A percentile compares a stretch with the other conserved stretches of the same genome.
phyloP scores from a whole-genome alignment of 2,329 filamentous ascomycete species.

The Xylaria sp. region DNA sequence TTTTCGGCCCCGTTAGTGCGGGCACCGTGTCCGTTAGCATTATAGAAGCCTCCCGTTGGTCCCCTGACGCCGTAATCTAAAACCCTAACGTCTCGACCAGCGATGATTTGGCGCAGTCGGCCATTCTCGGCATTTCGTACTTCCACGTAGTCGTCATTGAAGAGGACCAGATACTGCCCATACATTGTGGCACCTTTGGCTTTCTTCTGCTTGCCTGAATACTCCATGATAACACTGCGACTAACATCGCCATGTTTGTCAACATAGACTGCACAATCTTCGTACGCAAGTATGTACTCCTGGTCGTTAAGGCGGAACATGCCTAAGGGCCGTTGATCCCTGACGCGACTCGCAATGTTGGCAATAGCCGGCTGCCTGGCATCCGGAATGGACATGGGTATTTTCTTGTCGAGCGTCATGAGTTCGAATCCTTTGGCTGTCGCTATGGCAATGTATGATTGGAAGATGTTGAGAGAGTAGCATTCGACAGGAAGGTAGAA shows the following conservation, averaged over 20 bases:
- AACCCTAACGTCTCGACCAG: constrained; percentile 87
- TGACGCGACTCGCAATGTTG: constrained; percentile 86
- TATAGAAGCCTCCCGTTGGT: constrained; percentile 62
- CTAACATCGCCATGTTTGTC: constrained; percentile 98
- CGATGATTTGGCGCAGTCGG: constrained; percentile 90
- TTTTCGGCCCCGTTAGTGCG: constrained; percentile 51
- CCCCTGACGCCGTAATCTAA: constrained; percentile 84
- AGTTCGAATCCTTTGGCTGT: constrained; percentile 95
- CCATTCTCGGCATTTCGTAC: constrained; percentile 97
- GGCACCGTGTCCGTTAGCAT: constrained; percentile 47
- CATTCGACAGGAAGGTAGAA: constrained; percentile 98
- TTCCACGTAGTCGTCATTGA: constrained; percentile 97
- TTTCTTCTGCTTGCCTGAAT: constrained; percentile 85
- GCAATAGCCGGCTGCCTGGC: constrained; percentile 80
- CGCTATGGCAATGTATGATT: constrained; percentile 90
- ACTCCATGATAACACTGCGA: constrained; percentile 96
- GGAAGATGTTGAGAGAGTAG: constrained; percentile 95
- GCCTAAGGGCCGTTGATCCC: constrained; percentile 84
- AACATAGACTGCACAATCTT: constrained; percentile 96
- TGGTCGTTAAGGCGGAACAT: constrained; percentile 96
- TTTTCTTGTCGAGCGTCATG: constrained; percentile 96
- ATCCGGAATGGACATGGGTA: constrained; percentile 92
- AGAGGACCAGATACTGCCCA: constrained; percentile 89
- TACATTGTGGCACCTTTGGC: constrained; percentile 89
- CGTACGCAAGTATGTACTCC: constrained; percentile 93